Percentiles rank a stretch among this genome's conserved stretches.
Conservation (phyloP, 768 basidiomycete species). For the Mycena rebaudengoi region DNA sequence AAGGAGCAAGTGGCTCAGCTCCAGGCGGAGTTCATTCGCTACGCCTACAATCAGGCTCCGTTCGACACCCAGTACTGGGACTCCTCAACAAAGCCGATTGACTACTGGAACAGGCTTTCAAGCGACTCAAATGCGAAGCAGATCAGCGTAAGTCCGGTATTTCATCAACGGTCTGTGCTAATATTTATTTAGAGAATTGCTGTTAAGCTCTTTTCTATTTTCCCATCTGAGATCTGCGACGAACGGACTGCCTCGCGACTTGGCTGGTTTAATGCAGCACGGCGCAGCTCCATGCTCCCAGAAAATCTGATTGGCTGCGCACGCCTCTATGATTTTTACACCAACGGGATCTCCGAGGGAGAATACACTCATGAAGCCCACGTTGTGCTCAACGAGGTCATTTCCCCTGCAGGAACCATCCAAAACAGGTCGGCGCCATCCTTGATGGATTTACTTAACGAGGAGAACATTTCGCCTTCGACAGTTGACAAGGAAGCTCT, state of each 20-base stretch:
- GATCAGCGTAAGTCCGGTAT: constrained; percentile 19
- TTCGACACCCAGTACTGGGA: constrained; percentile 26
- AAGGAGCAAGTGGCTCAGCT: constrained; percentile 21
- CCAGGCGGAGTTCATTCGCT: constrained; percentile 27
- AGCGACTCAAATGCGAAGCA: constrained; percentile 30
- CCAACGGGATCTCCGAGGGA: constrained; percentile 26
- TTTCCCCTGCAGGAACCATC: neutral
- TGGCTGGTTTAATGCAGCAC: constrained; percentile 5
- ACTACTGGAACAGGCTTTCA: constrained; percentile 31
- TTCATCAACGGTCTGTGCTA: neutral
- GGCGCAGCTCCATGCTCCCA: constrained; percentile 4
- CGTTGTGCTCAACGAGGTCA: constrained; percentile 12
- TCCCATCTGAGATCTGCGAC: constrained; percentile 39
- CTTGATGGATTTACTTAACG: constrained; percentile 12
- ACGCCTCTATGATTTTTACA: constrained; percentile 20
- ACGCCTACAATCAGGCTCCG: constrained; percentile 31
- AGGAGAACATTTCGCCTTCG: constrained; percentile 9
- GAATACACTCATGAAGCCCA: constrained; percentile 25
- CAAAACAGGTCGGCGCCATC: neutral
- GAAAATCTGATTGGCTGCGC: constrained; percentile 1
- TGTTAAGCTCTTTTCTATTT: constrained; percentile 35
- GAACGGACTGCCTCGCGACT: constrained; percentile 28
- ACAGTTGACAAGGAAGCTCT: constrained; percentile 2
- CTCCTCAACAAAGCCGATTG: constrained; percentile 28
- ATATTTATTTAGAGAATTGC: constrained; percentile 18